Base-by-base conservation (phyloP, 495 filamentous ascomycete species). In the Pseudoneurospora amorphoporcata region DNA sequence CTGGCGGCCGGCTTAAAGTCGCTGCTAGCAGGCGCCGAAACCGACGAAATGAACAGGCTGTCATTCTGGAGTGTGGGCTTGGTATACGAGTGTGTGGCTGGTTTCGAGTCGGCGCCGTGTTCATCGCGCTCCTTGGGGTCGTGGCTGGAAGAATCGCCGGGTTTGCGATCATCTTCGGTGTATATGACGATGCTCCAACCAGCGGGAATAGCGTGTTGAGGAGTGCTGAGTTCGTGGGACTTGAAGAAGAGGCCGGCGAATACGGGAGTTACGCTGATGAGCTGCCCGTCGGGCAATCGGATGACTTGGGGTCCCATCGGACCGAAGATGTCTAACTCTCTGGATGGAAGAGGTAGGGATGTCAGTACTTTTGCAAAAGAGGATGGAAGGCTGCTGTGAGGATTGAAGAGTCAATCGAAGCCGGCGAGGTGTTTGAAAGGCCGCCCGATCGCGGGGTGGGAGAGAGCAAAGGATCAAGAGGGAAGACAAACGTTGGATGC, bases 181-280 rank as follows among this genome's bases (percentile, higher is more conserved):
- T 94, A 87, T 71, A 98, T 83, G 23, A 94, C 89, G 71, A 97
- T 89, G 3, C 91, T 95, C 94, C 94, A 98, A 42, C 94, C 94
- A 3, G 91, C 87, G 3, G 93, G 92, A 74, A 97, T 94, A 35
- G 89, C 84, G 23, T 87, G 87, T 73, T 90, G 87, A 76, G 91
- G 88, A 9, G 84, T 78, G 73, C 85, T 91, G 68, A 91, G 84
- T 61, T 94, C 91, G 80, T 93, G 90, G 39, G 89, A 87, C 78
- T 94, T 95, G 89, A 98, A 98, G 76, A 88, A 92, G 70, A 95
- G 84, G 68, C 94, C 94, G 39, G 91, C 93, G 79, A 97, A 98
- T 41, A 97, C 92, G 4, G 93, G 91, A 17, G 88, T 88, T 32
- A 97, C 90, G 0, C 89, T 90, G 74, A 95, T 86, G 75, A 86